Evolutionary conservation across 1,139 yeast genomes (phyloP), one percentile per base, ranked within the genome.

Genomic region (Hanseniaspora sp.): DNA sequence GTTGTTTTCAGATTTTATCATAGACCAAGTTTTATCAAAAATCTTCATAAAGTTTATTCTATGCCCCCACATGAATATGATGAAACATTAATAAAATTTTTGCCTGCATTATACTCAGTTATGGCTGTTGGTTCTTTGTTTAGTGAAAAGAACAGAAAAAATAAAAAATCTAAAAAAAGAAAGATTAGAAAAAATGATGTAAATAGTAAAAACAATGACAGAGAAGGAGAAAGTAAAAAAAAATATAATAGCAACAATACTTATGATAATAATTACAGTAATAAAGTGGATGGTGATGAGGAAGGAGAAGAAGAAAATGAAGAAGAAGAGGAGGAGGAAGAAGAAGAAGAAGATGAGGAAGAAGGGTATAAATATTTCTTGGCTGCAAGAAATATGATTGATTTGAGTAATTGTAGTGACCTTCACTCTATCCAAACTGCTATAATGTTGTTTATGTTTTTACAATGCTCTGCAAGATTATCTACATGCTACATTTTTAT

Each of bases 401-500:
- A 87, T 67, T 79, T 80, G 48, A 79, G 85, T 0, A 83, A 80
- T 61, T 79, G 83, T 0, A 71, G 82, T 42, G 85, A 80, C 60
- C 65, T 80, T 33, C 77, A 77, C 62, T 81, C 84, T 31, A 78
- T 81, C 58, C 96, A 88, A 67, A 83, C 95, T 0, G 80, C 87
- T 53, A 71, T 77, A 13, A 73, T 76, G 74, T 64, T 78, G 63
- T 82, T 86, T 55, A 74, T 88, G 61, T 88, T 87, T 65, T 71
- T 88, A 55, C 96, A 88, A 69, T 87, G 96, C 65, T 84, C 95
- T 2, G 95, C 96, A 0, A 74, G 95, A 58, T 72, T 90, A 56
- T 83, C 95, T 0, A 86, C 95, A 0, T 88, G 96, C 68, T 88
- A 88, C 66, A 82, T 95, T 0, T 88, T 86, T 66, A 85, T 87